Evolutionary conservation across 148 eudicot species (phyloP), one percentile per base, ranked within the genome.

Genomic region (Tetragonia tetragonoides): DNA sequence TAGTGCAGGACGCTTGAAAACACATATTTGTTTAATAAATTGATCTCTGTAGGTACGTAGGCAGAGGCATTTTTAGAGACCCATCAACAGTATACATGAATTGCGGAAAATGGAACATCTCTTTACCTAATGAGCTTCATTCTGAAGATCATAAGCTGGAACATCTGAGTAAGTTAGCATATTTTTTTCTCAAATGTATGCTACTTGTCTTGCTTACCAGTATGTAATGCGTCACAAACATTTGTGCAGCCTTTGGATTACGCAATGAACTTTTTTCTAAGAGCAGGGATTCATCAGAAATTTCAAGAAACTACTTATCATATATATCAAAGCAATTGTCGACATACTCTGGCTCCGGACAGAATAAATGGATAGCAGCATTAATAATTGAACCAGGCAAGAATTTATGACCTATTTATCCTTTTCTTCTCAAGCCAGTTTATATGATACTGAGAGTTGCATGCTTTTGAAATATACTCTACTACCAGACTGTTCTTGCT

Each of bases 371-470:
- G 77, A 84, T 90, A 71, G 97, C 97, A 78, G 95, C 95, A 74
- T 83, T 95, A 79, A 88, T 95, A 68, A 83, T 91, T 71, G 99
- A 95, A 88, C 99, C 99, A 84, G 99, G 99, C 78, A 93, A 85
- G 87, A 75, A n/a, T 53, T 37, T 68, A 15, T 49, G 41, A 23
- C 10, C 60, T 64, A 6, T 71, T 41, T 53, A 21, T 75, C 63
- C 14, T 47, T 41, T 56, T 41, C 10, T 56, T 41, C 10, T 38
- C 16, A 73, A 16, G 34, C 20, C 34, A 53, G 47, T 73, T 10
- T 57, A 17, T 57, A 21, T n/a, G n/a, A 73, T 34, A 54, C 23
- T 60, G 59, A 21, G 44, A 23, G 53, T 53, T 5, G 54, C 18
- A 42, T 47, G 56, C 8, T 10, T 74, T 68, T 44, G 61, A 68